phyloP scores from a whole-genome alignment of 805 yeast genomes.

The Lipomyces oligophaga region DNA sequence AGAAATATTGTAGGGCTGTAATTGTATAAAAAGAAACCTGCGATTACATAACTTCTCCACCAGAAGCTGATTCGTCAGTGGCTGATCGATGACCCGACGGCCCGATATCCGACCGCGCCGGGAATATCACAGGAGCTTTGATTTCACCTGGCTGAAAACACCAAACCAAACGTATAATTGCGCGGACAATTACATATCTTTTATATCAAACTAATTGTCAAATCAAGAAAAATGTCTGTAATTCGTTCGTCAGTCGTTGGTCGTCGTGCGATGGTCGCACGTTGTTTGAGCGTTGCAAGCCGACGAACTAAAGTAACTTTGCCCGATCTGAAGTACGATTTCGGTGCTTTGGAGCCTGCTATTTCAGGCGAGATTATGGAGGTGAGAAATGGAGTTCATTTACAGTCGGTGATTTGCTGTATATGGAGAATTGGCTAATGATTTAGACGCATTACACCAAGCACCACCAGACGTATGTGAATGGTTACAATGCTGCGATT shows the following conservation, averaged over 20 bases:
- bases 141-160: too few relatives aligned
- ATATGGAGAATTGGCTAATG: not conserved
- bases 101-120: too few relatives aligned
- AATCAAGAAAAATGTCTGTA: too few relatives aligned
- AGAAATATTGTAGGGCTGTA: constrained; percentile 35
- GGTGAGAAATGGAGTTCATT: constrained; percentile 10
- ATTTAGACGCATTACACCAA: constrained; percentile 63
- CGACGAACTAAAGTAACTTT: constrained; percentile 49
- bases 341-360: constrained; percentile 78
- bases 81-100: too few relatives aligned
- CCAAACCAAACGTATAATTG: too few relatives aligned
- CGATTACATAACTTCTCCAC: not conserved
- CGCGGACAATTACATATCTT: too few relatives aligned
- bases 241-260: constrained; percentile 13
- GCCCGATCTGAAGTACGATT: constrained; percentile 81
- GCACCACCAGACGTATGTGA: constrained; percentile 90
- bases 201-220: too few relatives aligned
- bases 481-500: constrained; percentile 72
- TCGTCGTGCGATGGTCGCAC: constrained; percentile 4
- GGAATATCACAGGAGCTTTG: too few relatives aligned
- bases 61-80: not conserved
- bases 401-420: not conserved
- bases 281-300: constrained; percentile 17
- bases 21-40: not conserved
- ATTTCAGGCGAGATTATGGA: constrained; percentile 82